A percentile compares a stretch with the other conserved stretches of the same genome.
phyloP scores from a whole-genome alignment of 2,329 filamentous ascomycete species.

The Pleomassaria siparia region DNA sequence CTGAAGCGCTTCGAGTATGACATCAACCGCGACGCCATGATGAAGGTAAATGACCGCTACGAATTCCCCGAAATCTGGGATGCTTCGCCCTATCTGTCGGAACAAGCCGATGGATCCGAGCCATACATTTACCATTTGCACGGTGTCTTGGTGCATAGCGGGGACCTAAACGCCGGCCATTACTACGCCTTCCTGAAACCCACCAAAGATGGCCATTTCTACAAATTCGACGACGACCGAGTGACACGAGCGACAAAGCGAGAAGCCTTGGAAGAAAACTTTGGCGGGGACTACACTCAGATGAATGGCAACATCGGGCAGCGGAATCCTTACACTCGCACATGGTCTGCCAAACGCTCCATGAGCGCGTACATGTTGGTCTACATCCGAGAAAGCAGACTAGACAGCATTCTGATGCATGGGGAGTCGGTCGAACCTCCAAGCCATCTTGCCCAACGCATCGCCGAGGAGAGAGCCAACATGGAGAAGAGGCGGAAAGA shows the following conservation, averaged over 20 bases:
- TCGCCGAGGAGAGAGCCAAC: conserved; percentile 79
- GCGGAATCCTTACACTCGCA: conserved; percentile 65
- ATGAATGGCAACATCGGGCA: conserved; percentile 59
- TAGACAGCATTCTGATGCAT: conserved; percentile 79
- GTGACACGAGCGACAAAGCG: conserved; percentile 91
- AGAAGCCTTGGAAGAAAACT: conserved; percentile 95
- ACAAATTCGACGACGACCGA: conserved; percentile 95
- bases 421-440: conserved; percentile 80
- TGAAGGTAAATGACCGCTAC: conserved; percentile 95
- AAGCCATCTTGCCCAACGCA: conserved; percentile 71
- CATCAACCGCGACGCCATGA: conserved; percentile 93
- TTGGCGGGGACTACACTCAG: conserved; percentile 78
- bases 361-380: conserved; percentile 99
- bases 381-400: conserved; percentile 83
- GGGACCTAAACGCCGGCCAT: conserved; percentile 94
- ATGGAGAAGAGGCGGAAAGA: conserved; percentile 81
- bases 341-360: conserved; percentile 65
- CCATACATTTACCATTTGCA: conserved; percentile 91
- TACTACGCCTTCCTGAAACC: conserved; percentile 97
- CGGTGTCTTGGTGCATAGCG: conserved; percentile 93
- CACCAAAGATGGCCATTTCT: conserved; percentile 89
- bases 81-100: conserved; percentile 81
- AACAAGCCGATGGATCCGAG: conserved; percentile 83
- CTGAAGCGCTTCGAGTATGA: conserved; percentile 98
- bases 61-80: conserved; percentile 86